A percentile compares a stretch with the other conserved stretches of the same genome.
Evolutionary conservation across 192 early-diverging fungal species (phyloP).

Genomic region (Chytriomyces confervae): DNA sequence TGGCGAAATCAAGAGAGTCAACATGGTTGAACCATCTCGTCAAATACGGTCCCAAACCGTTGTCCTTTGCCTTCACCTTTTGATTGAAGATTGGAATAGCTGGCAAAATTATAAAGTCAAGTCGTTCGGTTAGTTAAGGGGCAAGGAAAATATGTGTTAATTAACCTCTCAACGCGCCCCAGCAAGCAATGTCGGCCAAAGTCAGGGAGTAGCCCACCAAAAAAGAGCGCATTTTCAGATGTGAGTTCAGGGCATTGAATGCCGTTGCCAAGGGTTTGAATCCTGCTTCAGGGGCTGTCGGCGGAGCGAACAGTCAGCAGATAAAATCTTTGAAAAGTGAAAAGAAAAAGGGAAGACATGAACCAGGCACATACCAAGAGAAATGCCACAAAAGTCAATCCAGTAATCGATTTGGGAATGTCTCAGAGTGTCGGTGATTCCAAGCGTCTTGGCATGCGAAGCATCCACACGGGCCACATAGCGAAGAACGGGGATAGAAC

Average conservation of each 20-base stretch:
- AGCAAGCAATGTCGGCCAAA: slow-evolving; percentile 82
- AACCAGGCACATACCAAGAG: slow-evolving; percentile 40
- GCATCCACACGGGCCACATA: slow-evolving; percentile 25
- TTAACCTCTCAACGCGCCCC: slow-evolving; percentile 82
- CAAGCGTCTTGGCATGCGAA: background rate
- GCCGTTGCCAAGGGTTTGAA: slow-evolving; percentile 75
- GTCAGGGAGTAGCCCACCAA: slow-evolving; percentile 78
- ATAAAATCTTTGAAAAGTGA: too few relatives aligned
- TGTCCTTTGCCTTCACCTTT: slow-evolving; percentile 73
- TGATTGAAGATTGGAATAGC: slow-evolving; percentile 79
- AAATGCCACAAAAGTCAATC: slow-evolving; percentile 72
- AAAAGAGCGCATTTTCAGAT: slow-evolving; percentile 82
- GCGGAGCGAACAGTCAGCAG: too few relatives aligned
- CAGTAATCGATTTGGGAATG: slow-evolving; percentile 67
- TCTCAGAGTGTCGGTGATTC: slow-evolving; percentile 36
- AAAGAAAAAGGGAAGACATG: too few relatives aligned
- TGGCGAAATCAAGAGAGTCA: slow-evolving; percentile 60
- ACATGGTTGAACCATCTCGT: slow-evolving; percentile 84
- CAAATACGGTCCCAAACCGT: slow-evolving; percentile 72
- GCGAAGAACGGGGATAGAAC: slow-evolving; percentile 39
- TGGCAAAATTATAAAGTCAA: slow-evolving; percentile 18
- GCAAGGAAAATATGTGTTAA: background rate
- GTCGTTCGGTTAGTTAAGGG: background rate
- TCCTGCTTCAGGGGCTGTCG: slow-evolving; percentile 59
- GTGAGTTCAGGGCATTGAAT: slow-evolving; percentile 77